Base-by-base conservation (phyloP, 1,284 basidiomycete species). In the Puccinia novopanici region DNA sequence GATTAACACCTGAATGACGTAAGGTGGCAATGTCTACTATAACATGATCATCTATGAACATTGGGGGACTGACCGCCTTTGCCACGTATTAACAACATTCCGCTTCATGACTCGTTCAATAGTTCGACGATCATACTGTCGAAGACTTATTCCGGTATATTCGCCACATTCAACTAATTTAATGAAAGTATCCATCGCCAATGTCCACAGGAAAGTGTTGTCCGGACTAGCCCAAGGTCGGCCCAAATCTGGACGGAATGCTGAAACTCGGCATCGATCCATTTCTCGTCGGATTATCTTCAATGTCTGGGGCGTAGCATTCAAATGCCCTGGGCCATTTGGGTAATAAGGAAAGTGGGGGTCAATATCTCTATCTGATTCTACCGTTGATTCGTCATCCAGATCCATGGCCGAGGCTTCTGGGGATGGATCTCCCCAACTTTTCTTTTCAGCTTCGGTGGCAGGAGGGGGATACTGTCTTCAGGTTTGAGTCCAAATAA, bases 261-360 rank as follows among this genome's bases (percentile, higher is more conserved):
- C 10, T 54, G 40, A 52, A 22, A 67, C n/a, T 19, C 61, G 45
- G 24, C 15, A n/a, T 0, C 27, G 34, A 50, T 55, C 24, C 45
- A 76, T 76, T 48, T 50, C 57, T 54, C 17, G 61, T 19, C 48
- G 24, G 6, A 76, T 76, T 19, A 76, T 54, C 10, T 54, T 61
- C 3, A 76, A 27, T n/a, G 59, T 63, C 40, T 67, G 24, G 15
- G 59, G 30, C 3, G 59, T 52, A 6, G 63, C 59, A 12, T 65
- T 42, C 3, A 17, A 0, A 76, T 76, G 59, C 0, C 75, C 59
- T 5, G 75, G 75, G 5, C 75, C 61, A 19, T 55, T 30, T 2
- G 75, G 75, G 30, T 76, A 76, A 34, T n/a, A n/a, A n/a, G 75
- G 75, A 34, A 45, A 67, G 5, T 48, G 19, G 8, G 75, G 27